Evolutionary conservation across 1,284 basidiomycete species (phyloP).

Genomic region (Flammula alnicola): DNA sequence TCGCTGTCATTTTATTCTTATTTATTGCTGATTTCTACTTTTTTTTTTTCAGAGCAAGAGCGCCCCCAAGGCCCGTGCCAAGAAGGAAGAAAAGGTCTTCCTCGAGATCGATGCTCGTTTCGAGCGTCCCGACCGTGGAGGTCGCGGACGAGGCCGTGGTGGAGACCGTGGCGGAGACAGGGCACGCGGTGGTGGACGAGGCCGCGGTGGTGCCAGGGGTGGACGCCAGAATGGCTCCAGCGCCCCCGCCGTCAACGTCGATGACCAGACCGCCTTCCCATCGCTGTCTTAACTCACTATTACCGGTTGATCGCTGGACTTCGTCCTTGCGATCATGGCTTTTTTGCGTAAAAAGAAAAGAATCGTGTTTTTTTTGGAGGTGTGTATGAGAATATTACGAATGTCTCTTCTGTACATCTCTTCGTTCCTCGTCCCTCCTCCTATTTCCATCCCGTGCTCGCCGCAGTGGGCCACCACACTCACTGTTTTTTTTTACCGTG

Average conservation of each 20-base stretch:
- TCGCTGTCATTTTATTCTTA: neutral
- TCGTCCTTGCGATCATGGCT: neutral
- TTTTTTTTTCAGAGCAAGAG: slow-evolving; percentile 52
- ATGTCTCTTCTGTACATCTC: slow-evolving; percentile 24
- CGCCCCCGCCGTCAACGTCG: slow-evolving; percentile 59
- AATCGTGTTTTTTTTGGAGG: slow-evolving; percentile 18
- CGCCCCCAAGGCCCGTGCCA: slow-evolving; percentile 62
- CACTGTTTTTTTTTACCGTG: slow-evolving; percentile 10
- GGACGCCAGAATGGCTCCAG: slow-evolving; percentile 31
- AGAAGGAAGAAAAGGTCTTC: slow-evolving; percentile 81
- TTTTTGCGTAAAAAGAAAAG: slow-evolving; percentile 19
- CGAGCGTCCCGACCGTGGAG: slow-evolving; percentile 69
- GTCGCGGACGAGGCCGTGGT: slow-evolving; percentile 45
- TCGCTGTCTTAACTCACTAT: slow-evolving; percentile 64
- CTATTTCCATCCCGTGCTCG: slow-evolving; percentile 11
- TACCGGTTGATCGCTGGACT: neutral
- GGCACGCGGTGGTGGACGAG: slow-evolving; percentile 45
- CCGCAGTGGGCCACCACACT: slow-evolving; percentile 7
- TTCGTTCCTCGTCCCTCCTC: slow-evolving; percentile 16
- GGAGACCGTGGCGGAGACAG: slow-evolving; percentile 49
- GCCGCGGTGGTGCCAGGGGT: slow-evolving; percentile 38
- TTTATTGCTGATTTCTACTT: slow-evolving; percentile 9
- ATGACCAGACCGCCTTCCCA: slow-evolving; percentile 85
- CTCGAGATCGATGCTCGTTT: slow-evolving; percentile 81
- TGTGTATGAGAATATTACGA: slow-evolving; percentile 22